Percentiles rank a stretch among this genome's conserved stretches.
These are phyloP conservation scores for Apiospora koreana DNA, from an alignment of 2,329 filamentous ascomycete species.

Conservation along the genomic window DNA sequence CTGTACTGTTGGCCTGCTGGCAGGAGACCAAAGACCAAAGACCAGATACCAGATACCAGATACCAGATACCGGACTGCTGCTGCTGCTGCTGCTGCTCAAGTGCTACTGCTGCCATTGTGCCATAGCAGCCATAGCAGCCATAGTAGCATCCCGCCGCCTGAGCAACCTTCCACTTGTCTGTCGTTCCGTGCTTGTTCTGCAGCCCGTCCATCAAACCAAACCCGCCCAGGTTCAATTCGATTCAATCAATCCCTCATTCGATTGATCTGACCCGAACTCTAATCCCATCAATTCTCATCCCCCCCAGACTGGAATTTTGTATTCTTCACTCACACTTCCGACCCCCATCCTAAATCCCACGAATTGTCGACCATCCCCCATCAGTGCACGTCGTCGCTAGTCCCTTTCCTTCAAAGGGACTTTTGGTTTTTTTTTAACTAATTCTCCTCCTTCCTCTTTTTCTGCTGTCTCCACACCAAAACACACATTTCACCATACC, in stretches of 20 bases:
- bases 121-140: background rate
- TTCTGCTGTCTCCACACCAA: slow-evolving; percentile 3
- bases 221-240: background rate
- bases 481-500: slow-evolving; percentile 18
- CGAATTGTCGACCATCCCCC: slow-evolving; percentile 9
- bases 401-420: slow-evolving; percentile 12
- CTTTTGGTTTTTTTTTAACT: slow-evolving; percentile 5
- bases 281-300: slow-evolving; percentile 12
- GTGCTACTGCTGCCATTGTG: background rate
- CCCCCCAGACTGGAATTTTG: slow-evolving; percentile 7
- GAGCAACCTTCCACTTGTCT: background rate
- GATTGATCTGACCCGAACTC: slow-evolving; percentile 7
- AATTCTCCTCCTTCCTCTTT: slow-evolving; percentile 9
- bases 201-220: background rate
- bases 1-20: background rate
- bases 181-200: background rate
- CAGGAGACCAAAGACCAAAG: background rate
- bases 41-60: too few species aligned
- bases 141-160: too few species aligned
- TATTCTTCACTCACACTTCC: slow-evolving; percentile 10
- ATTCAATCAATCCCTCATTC: slow-evolving; percentile 8
- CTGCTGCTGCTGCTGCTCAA: background rate
- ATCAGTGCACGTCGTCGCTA: slow-evolving; percentile 14
- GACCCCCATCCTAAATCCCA: slow-evolving; percentile 7
- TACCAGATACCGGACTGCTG: background rate